Evolutionary conservation across 768 basidiomycete genomes (phyloP).

Genomic region (Trametopsis cervina): DNA sequence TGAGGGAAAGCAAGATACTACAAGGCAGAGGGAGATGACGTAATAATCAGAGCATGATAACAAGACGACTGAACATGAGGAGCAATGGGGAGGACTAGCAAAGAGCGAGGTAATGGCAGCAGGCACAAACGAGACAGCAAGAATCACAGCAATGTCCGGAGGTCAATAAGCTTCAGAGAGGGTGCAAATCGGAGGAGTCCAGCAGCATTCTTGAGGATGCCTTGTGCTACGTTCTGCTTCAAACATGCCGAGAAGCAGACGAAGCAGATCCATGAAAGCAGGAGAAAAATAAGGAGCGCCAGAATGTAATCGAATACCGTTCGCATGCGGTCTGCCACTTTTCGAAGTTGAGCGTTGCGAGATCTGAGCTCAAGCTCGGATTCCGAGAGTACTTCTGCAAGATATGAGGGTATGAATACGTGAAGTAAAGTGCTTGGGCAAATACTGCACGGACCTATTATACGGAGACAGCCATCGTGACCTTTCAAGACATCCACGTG

Average conservation of each 20-base stretch:
- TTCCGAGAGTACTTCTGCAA: not conserved
- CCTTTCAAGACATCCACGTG: slow-evolving; percentile 3
- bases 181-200: not conserved
- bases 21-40: not conserved
- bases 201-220: not conserved
- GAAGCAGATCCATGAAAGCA: not conserved
- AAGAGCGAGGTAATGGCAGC: not conserved
- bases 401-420: not conserved
- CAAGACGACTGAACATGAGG: not conserved
- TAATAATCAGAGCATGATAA: not conserved
- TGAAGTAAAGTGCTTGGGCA: not conserved
- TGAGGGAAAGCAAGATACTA: not conserved
- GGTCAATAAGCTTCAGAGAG: not conserved
- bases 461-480: slow-evolving; percentile 2
- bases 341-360: not conserved
- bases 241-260: not conserved
- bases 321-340: not conserved
- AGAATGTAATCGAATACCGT: not conserved
- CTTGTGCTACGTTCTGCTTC: not conserved
- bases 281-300: not conserved
- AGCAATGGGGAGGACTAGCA: not conserved
- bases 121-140: not conserved
- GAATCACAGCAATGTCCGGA: not conserved
- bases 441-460: slow-evolving; percentile 1
- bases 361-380: not conserved